phyloP scores from a whole-genome alignment of 2,329 filamentous ascomycete species.

The Lanzia echinophila region DNA sequence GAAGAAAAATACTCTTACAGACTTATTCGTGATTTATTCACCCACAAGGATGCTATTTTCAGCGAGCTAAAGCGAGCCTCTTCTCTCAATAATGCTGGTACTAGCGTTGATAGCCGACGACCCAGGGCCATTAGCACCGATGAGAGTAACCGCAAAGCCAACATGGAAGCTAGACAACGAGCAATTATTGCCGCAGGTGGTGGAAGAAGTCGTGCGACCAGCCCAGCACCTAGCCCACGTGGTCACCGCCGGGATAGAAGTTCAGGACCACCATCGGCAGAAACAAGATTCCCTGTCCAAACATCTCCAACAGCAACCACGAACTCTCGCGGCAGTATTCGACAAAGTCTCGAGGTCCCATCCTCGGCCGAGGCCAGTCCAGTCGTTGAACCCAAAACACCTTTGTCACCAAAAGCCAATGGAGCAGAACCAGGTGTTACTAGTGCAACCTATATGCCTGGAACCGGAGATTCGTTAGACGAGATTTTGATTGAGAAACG shows the following conservation, averaged over 20 bases:
- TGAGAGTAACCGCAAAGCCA: slow-evolving; percentile 86
- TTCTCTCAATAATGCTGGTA: slow-evolving; percentile 58
- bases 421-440: slow-evolving; percentile 16
- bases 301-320: slow-evolving; percentile 52
- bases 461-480: slow-evolving; percentile 19
- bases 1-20: slow-evolving; percentile 91
- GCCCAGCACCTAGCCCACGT: slow-evolving; percentile 57
- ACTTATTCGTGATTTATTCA: slow-evolving; percentile 83
- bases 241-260: slow-evolving; percentile 76
- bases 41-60: slow-evolving; percentile 93
- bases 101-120: slow-evolving; percentile 50
- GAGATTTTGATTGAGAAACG: slow-evolving; percentile 11
- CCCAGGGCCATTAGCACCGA: slow-evolving; percentile 89
- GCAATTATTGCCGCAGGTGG: slow-evolving; percentile 57
- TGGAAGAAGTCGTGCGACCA: slow-evolving; percentile 66
- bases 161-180: slow-evolving; percentile 88
- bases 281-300: slow-evolving; percentile 79
- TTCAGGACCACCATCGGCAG: slow-evolving; percentile 58
- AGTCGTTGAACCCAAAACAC: slow-evolving; percentile 15
- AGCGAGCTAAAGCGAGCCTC: slow-evolving; percentile 90
- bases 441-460: slow-evolving; percentile 29
- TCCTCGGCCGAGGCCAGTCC: slow-evolving; percentile 17
- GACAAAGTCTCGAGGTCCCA: slow-evolving; percentile 77
- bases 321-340: slow-evolving; percentile 31
- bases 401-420: slow-evolving; percentile 23